Percentiles rank a stretch among this genome's conserved stretches.
These are phyloP conservation scores for Phytophthora fragariaefolia DNA, from an alignment of 352 stramenopile genomes.

Conservation along the genomic window DNA sequence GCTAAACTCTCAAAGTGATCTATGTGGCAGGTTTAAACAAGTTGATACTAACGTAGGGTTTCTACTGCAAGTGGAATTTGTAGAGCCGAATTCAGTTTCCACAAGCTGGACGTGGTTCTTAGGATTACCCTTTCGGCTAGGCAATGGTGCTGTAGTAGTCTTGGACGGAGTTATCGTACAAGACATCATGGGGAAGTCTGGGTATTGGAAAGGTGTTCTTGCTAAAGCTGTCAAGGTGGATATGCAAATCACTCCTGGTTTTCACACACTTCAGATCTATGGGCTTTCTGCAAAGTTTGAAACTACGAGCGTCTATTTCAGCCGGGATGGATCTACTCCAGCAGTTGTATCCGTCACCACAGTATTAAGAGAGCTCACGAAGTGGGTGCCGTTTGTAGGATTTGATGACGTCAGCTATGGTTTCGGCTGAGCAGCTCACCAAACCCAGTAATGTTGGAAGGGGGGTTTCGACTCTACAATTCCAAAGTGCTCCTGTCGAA, in stretches of 20 bases:
- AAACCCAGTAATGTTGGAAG: slow-evolving; percentile 49
- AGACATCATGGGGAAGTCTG: slow-evolving; percentile 48
- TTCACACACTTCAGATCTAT: slow-evolving; percentile 58
- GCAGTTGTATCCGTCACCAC: slow-evolving; percentile 26
- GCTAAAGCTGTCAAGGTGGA: slow-evolving; percentile 51
- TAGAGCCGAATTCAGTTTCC: slow-evolving; percentile 42
- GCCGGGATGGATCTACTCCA: slow-evolving; percentile 40
- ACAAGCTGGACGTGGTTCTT: slow-evolving; percentile 65
- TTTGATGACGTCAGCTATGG: slow-evolving; percentile 24
- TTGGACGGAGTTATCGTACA: slow-evolving; percentile 57
- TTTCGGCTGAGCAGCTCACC: slow-evolving; percentile 45
- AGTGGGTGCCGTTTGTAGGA: slow-evolving; percentile 50
- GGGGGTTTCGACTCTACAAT: slow-evolving; percentile 48
- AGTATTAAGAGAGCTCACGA: slow-evolving; percentile 43
- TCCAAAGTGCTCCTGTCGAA: slow-evolving; percentile 45
- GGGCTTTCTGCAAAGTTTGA: slow-evolving; percentile 52
- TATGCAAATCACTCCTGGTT: slow-evolving; percentile 45
- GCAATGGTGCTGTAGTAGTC: slow-evolving; percentile 48
- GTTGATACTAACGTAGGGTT: slow-evolving; percentile 51
- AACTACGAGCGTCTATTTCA: slow-evolving; percentile 56
- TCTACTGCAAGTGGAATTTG: slow-evolving; percentile 55
- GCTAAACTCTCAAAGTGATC: slow-evolving; percentile 51
- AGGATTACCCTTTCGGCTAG: slow-evolving; percentile 58
- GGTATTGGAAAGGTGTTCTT: slow-evolving; percentile 51
- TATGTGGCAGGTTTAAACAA: slow-evolving; percentile 53